phyloP scores from a whole-genome alignment of 768 basidiomycete genomes.

The Leccinum fibrillosum region DNA sequence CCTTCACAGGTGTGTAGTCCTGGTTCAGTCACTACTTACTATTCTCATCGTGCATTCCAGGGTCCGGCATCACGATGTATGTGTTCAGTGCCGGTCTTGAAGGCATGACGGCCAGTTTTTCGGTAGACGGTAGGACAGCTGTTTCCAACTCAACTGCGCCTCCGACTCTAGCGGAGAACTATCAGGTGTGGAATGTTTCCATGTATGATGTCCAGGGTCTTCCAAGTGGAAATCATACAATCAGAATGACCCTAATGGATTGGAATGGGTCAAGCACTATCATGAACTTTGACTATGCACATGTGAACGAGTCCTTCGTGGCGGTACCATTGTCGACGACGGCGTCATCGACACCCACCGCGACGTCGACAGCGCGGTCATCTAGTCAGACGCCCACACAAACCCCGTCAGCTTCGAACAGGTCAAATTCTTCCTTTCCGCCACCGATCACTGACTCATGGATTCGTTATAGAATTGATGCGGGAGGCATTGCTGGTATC shows the following conservation, averaged over 20 bases:
- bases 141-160: background rate
- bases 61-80: slow-evolving; percentile 27
- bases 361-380: slow-evolving; percentile 67
- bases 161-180: slow-evolving; percentile 11
- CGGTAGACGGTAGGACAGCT: slow-evolving; percentile 12
- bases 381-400: background rate
- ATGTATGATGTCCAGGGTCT: slow-evolving; percentile 19
- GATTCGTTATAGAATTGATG: slow-evolving; percentile 3
- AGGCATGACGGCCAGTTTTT: slow-evolving; percentile 24
- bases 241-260: slow-evolving; percentile 21
- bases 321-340: slow-evolving; percentile 2
- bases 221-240: slow-evolving; percentile 12
- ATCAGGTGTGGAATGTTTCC: slow-evolving; percentile 21
- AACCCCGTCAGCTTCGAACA: no score
- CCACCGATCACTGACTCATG: slow-evolving; percentile 1
- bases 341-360: background rate
- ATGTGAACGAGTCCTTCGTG: slow-evolving; percentile 22
- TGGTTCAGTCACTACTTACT: background rate
- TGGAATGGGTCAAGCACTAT: slow-evolving; percentile 15
- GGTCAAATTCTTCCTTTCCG: no score
- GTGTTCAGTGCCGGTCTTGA: slow-evolving; percentile 25
- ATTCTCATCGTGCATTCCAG: slow-evolving; percentile 3
- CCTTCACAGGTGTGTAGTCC: slow-evolving; percentile 16
- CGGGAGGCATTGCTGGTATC: slow-evolving; percentile 6
- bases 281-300: slow-evolving; percentile 29